Evolutionary conservation across 23 red algal species (phyloP), one percentile per base, ranked within the genome.

Genomic region (Gracilariopsis chorda): DNA sequence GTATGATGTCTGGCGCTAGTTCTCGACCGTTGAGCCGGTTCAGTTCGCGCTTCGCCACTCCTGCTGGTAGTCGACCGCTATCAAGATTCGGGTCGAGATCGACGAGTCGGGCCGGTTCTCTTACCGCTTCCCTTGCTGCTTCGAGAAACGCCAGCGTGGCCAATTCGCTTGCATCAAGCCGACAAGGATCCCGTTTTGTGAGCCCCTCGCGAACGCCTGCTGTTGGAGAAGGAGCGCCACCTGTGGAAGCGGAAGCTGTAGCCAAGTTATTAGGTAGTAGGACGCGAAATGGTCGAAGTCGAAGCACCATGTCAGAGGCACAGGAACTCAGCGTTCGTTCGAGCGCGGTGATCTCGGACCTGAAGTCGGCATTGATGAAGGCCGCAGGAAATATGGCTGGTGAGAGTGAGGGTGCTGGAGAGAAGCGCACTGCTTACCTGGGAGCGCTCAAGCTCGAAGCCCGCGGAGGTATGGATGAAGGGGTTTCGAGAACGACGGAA

Each of bases 291-390:
- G 62, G 2, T 5, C 35, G 62, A 36, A 68, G 5, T 2, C 1
- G 62, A 10, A 68, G 62, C 62, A 41, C 62, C 5, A 2, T 68
- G 62, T 68, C 34, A 2, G 62, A 68, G 13, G 32, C 62, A 36
- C 17, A 39, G 30, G 62, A 68, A 36, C 33, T 39, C 14, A 68
- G 27, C 33, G 33, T 41, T 9, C 12, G 62, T 30, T 68, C 47
- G 24, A 76, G 67, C 9, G 84, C 21, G 69, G 69, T 64, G 25
- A 42, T 88, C 0, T 45, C 57, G 42, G 84, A 88, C 45, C 30
- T 88, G 84, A 88, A 88, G 68, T 33, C 62, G 28, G 84, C 69
- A 23, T 49, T 88, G 64, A 88, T 88, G 84, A 60, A 88, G 45
- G 84, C 84, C 19, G 84, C 84, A 21, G 84, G 84, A 17, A 57